Evolutionary conservation across 352 stramenopile genomes (phyloP), one percentile per base, ranked within the genome.

Genomic region (Pythium rhizo-oryzae): DNA sequence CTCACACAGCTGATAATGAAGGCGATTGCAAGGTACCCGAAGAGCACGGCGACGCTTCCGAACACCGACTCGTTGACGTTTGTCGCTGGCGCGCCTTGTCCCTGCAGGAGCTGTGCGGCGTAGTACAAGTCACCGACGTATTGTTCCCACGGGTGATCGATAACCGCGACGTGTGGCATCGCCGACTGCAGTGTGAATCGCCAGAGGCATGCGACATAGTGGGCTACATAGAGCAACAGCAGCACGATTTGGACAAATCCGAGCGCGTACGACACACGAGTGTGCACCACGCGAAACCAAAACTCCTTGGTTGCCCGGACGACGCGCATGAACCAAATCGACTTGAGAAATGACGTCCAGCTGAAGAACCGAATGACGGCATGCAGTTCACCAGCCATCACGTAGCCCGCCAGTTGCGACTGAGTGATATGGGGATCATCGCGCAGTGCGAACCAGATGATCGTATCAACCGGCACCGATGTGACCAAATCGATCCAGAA

Each of bases 151-250:
- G 56, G 54, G 23, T 53, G 47, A 5, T 56, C 33, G 11, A 49
- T n/a, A 21, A 19, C 35, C 12, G 43, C 49, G 4, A 43, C 25
- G 23, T 30, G 24, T 8, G 50, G n/a, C 8, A 53, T 21, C 5
- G 53, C 62, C 8, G 60, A 43, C 15, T 49, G 54, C 56, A 66
- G 51, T 43, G 71, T 59, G 56, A 70, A 60, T n/a, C 67, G 55
- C 73, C 73, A 81, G 23, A 71, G 33, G 33, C 76, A 83, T 12
- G 76, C 71, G 23, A 72, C 59, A 46, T 77, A 67, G 63, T 81
- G 76, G 23, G 72, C 63, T 0, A 71, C 73, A 46, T 68, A 61
- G 23, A 81, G 30, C n/a, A 81, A 28, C 30, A 73, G 15, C 55
- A 76, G 19, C 12, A 80, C 58, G 44, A 79, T 46, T 16, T 69